phyloP scores from a whole-genome alignment of 352 stramenopile genomes.

The Phytophthora crassamura region DNA sequence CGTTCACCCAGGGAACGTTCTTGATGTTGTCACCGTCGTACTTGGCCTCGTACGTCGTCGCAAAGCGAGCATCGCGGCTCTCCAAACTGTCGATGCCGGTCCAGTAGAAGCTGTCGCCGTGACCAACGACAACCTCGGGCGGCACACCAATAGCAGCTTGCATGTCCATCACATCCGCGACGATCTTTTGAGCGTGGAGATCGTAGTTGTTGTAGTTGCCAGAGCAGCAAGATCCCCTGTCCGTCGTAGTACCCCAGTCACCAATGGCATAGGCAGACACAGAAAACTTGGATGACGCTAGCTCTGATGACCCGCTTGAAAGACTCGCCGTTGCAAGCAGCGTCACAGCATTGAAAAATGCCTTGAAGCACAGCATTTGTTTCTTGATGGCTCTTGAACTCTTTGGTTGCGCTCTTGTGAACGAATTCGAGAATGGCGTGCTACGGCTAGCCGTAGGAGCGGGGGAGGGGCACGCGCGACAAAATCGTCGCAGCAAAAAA shows the following conservation, averaged over 20 bases:
- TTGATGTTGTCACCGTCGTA: conserved; percentile 21
- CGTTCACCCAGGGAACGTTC: conserved; percentile 20
- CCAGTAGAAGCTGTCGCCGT: conserved; percentile 25
- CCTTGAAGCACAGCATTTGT: neutral
- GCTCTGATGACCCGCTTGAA: neutral
- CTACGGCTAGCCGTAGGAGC: too few relatives aligned
- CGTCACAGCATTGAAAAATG: conserved; percentile 1
- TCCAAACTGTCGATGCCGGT: conserved; percentile 20
- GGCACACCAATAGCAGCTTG: conserved; percentile 44
- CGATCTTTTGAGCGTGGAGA: conserved; percentile 36
- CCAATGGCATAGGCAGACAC: conserved; percentile 36
- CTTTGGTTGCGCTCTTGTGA: too few relatives aligned
- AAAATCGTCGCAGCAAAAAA: too few relatives aligned
- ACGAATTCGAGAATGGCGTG: too few relatives aligned
- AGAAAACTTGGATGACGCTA: neutral
- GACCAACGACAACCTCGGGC: conserved; percentile 32
- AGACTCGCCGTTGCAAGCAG: neutral
- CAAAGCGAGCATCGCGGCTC: conserved; percentile 14
- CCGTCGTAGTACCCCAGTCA: conserved; percentile 47
- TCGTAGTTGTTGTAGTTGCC: conserved; percentile 39
- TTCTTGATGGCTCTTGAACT: too few relatives aligned
- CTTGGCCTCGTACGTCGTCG: conserved; percentile 3
- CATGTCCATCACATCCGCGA: conserved; percentile 42
- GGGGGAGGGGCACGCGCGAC: too few relatives aligned
- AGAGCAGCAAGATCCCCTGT: conserved; percentile 44